These are phyloP conservation scores for Vigna trinervia DNA, from an alignment of 306 rosid genomes.

Conservation along the genomic window DNA sequence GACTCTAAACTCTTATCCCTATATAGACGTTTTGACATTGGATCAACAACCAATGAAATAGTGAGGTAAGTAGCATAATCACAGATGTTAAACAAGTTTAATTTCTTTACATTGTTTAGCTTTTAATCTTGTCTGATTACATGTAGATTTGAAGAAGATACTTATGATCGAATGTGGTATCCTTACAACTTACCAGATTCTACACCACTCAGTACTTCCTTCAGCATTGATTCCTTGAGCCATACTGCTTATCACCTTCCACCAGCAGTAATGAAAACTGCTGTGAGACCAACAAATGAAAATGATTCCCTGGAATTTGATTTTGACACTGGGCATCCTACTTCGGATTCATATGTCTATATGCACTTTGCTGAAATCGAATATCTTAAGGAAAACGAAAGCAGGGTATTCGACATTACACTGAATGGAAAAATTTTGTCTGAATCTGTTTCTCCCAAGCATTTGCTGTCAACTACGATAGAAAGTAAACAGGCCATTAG, in stretches of 20 bases:
- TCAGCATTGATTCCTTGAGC: not conserved
- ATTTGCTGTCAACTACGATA: conserved; percentile 44
- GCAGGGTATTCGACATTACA: conserved; percentile 53
- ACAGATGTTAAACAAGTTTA: not conserved
- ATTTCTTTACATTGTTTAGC: not conserved
- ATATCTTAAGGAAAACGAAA: conserved; percentile 40
- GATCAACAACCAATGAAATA: conserved; percentile 40
- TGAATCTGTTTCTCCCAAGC: conserved; percentile 26
- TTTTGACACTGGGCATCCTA: conserved; percentile 27
- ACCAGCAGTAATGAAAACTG: conserved; percentile 48
- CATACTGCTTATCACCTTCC: conserved; percentile 42
- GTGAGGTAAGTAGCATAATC: conserved; percentile 48
- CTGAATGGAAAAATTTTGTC: conserved; percentile 43
- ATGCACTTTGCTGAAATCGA: conserved; percentile 66
- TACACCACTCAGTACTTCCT: conserved; percentile 23
- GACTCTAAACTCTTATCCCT: conserved; percentile 33
- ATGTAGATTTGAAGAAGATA: conserved; percentile 51
- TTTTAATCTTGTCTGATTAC: conserved; percentile 8
- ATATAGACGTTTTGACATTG: conserved; percentile 41
- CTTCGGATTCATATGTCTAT: conserved; percentile 44
- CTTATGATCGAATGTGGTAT: conserved; percentile 56
- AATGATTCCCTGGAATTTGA: conserved; percentile 26
- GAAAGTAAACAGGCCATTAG: not conserved
- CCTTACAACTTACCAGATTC: conserved; percentile 37
- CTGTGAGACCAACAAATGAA: conserved; percentile 32